phyloP scores from a whole-genome alignment of 106 monocot species.

The Ottelia alismoides region DNA sequence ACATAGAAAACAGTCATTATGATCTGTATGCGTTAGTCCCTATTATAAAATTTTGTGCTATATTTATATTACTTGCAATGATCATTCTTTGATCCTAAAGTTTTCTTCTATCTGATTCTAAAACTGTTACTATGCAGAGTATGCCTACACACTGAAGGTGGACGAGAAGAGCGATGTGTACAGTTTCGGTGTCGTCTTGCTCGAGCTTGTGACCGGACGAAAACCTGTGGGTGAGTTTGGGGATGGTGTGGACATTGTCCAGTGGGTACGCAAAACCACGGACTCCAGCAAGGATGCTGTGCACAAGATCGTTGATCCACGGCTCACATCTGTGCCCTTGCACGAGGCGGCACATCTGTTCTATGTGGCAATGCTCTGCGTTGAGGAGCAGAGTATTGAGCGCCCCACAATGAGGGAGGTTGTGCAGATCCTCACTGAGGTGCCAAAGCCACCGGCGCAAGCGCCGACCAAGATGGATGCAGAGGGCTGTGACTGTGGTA shows the following conservation, averaged over 20 bases:
- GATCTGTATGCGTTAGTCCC: not conserved
- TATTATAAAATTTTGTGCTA: not conserved
- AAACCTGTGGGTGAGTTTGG: slow-evolving; percentile 89
- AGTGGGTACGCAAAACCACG: slow-evolving; percentile 65
- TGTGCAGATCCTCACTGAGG: slow-evolving; percentile 72
- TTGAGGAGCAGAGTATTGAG: slow-evolving; percentile 74
- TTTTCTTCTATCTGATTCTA: not conserved
- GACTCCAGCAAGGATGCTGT: slow-evolving; percentile 47
- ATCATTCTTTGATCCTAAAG: not conserved
- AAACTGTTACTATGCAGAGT: too few relatives aligned
- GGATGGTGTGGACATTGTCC: slow-evolving; percentile 87
- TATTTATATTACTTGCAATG: not conserved
- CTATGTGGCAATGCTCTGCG: slow-evolving; percentile 82
- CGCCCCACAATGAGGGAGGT: slow-evolving; percentile 91
- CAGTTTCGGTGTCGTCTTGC: slow-evolving; percentile 80
- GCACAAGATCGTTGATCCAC: slow-evolving; percentile 40
- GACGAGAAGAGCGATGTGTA: slow-evolving; percentile 96
- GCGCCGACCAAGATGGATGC: not conserved
- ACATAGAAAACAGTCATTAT: not conserved
- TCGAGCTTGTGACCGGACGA: slow-evolving; percentile 59
- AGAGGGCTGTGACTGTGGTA: not conserved
- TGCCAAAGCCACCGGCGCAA: slow-evolving; percentile 19
- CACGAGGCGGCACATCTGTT: slow-evolving; percentile 59
- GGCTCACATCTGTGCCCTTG: slow-evolving; percentile 39
- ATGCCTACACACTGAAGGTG: slow-evolving; percentile 84